Evolutionary conservation across 371 early-diverging fungal genomes (phyloP).

Genomic region (Smittium culicis): DNA sequence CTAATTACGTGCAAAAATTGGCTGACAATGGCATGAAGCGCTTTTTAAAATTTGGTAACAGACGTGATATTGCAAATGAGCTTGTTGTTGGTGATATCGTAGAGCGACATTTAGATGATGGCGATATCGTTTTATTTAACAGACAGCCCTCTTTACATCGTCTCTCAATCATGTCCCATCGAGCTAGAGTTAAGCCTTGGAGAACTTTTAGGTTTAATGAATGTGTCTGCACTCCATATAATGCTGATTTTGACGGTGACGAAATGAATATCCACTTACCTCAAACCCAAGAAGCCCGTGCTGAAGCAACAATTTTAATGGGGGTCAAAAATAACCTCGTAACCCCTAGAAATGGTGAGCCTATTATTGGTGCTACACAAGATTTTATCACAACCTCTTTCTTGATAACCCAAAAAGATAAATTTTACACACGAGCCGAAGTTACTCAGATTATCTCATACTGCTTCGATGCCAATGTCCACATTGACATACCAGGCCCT

Average conservation of each 20-base stretch:
- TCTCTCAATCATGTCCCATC: slow-evolving; percentile 97
- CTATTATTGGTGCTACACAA: slow-evolving; percentile 97
- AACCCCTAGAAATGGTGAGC: slow-evolving; percentile 97
- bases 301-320: slow-evolving; percentile 96
- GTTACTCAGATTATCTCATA: slow-evolving; percentile 82
- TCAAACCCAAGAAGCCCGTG: slow-evolving; percentile 96
- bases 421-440: slow-evolving; percentile 88
- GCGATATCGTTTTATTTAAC: slow-evolving; percentile 98
- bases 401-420: slow-evolving; percentile 81
- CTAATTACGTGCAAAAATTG: slow-evolving; percentile 62
- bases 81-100: slow-evolving; percentile 89
- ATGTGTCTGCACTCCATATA: slow-evolving; percentile 98
- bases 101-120: slow-evolving; percentile 91
- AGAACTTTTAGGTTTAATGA: slow-evolving; percentile 98
- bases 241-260: slow-evolving; percentile 99
- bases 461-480: slow-evolving; percentile 60
- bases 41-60: slow-evolving; percentile 62
- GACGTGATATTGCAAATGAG: slow-evolving; percentile 50
- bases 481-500: slow-evolving; percentile 87
- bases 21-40: slow-evolving; percentile 36
- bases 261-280: slow-evolving; percentile 99
- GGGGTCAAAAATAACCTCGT: slow-evolving; percentile 94
- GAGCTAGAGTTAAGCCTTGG: slow-evolving; percentile 85
- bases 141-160: slow-evolving; percentile 99
- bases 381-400: slow-evolving; percentile 98